Evolutionary conservation across 2,329 filamentous ascomycete genomes (phyloP), one percentile per base, ranked within the genome.

Genomic region (Calonectria pseudoreteaudii): DNA sequence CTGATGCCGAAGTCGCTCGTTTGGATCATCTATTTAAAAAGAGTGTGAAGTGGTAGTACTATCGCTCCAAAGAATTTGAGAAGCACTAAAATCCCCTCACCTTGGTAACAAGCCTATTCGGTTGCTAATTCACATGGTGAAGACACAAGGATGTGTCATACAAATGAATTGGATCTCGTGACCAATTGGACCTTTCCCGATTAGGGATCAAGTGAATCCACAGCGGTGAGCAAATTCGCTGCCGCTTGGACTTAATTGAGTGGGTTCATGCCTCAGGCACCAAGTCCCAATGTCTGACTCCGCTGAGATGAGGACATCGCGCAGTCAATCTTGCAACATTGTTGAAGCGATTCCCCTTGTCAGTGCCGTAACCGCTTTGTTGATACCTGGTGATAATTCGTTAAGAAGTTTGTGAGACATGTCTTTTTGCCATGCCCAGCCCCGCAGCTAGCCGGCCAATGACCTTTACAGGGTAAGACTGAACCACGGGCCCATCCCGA

Each of bases 391-490:
- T 41, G 6, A 41, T 11, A 3, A 18, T 5, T 20, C 9, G 23
- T 28, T 28, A 30, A 16, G 26, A 18, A n/a, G 13, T 49, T 11
- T 34, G 60, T 49, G 60, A 65, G 26, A 49, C 60, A 38, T 44
- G 23, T 4, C 18, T 13, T 23, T 34, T 28, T 28, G 26, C 47
- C 34, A 70, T 70, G 68, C 56, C 68, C 10, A 34, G 44, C 36
- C 58, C 58, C 58, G 13, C 56, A 23, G 34, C 31, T n/a, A 70
- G 38, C 28, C 68, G 68, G 44, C 56, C 56, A 49, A 70, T 70
- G 68, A 70, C 68, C 31, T 70, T 70, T 44, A 70, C 68, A 20
- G 68, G 68, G 68, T 62, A 65, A 36, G 31, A 34, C 14, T 23
- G 23, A 36, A 38, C 30, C 31, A 34, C 34, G 36, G n/a, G 38